A percentile compares a stretch with the other conserved stretches of the same genome.
Conservation (phyloP, 352 stramenopile species). For the Globisporangium paddicum region DNA sequence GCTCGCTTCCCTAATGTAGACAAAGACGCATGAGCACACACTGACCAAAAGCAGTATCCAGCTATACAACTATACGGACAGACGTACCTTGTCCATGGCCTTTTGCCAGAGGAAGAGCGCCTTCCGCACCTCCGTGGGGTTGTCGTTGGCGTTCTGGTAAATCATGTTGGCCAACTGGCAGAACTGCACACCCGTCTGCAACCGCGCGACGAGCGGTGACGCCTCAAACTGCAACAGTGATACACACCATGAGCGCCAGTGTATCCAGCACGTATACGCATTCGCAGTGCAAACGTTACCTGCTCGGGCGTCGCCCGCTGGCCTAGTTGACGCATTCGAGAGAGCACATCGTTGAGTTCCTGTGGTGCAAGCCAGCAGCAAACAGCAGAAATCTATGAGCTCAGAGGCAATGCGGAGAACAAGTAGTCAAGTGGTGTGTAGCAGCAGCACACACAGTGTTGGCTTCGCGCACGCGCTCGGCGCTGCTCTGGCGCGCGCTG, state of each 20-base stretch:
- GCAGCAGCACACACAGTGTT: constrained; percentile 21
- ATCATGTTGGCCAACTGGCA: constrained; percentile 81
- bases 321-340: constrained; percentile 48
- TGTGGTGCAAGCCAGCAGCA: constrained; percentile 13
- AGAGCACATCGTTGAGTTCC: constrained; percentile 58
- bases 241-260: background rate
- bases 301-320: constrained; percentile 50
- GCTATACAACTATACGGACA: background rate
- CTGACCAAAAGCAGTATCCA: background rate
- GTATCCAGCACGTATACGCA: background rate
- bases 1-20: constrained; percentile 48
- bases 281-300: constrained; percentile 18
- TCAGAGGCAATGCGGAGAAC: background rate
- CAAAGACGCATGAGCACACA: background rate
- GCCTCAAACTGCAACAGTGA: constrained; percentile 42
- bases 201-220: constrained; percentile 49
- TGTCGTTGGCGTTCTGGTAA: constrained; percentile 68
- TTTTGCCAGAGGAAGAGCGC: constrained; percentile 75
- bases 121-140: constrained; percentile 61
- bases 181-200: constrained; percentile 54
- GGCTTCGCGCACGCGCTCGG: constrained; percentile 36
- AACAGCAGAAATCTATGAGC: background rate
- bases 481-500: constrained; percentile 37
- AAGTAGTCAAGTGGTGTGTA: no score
- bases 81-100: constrained; percentile 64